phyloP scores from a whole-genome alignment of 1,284 basidiomycete species.

The Pseudozyma flocculosa region DNA sequence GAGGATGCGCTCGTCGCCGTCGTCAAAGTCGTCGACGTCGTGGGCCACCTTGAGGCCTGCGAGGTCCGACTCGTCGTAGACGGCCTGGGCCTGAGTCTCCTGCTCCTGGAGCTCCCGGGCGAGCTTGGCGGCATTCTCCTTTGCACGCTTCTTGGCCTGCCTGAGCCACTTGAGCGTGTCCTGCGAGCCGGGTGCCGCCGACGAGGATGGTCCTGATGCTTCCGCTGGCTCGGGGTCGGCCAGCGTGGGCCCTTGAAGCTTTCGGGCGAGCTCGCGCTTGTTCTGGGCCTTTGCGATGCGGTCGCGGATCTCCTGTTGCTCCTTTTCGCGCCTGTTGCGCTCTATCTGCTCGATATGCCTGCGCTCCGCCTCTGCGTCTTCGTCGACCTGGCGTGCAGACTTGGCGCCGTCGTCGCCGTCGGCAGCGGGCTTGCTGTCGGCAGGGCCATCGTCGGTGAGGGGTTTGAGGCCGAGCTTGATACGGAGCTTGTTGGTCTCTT shows the following conservation, averaged over 20 bases:
- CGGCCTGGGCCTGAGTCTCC: slow-evolving; percentile 71
- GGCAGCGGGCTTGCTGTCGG: slow-evolving; percentile 46
- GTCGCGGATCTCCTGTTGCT: slow-evolving; percentile 65
- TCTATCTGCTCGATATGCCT: slow-evolving; percentile 63
- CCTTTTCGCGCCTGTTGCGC: slow-evolving; percentile 70
- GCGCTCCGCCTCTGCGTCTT: slow-evolving; percentile 57
- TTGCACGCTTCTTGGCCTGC: slow-evolving; percentile 80
- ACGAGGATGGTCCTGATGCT: not conserved
- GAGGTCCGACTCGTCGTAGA: slow-evolving; percentile 66
- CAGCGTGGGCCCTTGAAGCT: slow-evolving; percentile 84
- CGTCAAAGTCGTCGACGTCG: slow-evolving; percentile 74
- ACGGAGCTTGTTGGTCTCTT: slow-evolving; percentile 97
- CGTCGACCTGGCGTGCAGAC: slow-evolving; percentile 23
- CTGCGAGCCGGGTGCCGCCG: slow-evolving; percentile 51
- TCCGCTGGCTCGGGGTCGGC: slow-evolving; percentile 69
- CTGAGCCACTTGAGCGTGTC: slow-evolving; percentile 85
- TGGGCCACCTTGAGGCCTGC: slow-evolving; percentile 92
- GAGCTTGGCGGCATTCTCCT: slow-evolving; percentile 77
- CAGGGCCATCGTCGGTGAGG: slow-evolving; percentile 64
- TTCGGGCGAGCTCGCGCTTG: slow-evolving; percentile 81
- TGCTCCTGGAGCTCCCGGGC: slow-evolving; percentile 73
- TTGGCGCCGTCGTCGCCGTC: not conserved
- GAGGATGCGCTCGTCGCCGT: slow-evolving; percentile 90
- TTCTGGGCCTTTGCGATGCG: slow-evolving; percentile 66
- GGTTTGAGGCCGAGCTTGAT: slow-evolving; percentile 91